Percentiles rank a stretch among this genome's conserved stretches.
Evolutionary conservation across 148 eudicot species (phyloP).

Genomic region (Rheum nobile): DNA sequence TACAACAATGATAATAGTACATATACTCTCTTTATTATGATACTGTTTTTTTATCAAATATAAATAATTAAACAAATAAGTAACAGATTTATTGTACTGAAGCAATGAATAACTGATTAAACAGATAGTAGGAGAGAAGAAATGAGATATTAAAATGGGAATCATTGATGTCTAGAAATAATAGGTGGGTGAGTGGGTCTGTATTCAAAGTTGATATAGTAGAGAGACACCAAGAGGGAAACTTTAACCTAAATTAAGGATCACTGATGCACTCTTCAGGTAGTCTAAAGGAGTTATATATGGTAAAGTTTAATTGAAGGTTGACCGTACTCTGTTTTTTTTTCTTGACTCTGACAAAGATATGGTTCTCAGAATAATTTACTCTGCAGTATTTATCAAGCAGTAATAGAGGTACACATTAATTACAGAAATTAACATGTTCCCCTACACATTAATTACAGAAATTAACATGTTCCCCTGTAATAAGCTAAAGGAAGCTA

Average conservation of each 20-base stretch:
- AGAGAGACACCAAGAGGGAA: not conserved
- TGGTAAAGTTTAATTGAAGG: not conserved
- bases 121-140: constrained; percentile 1
- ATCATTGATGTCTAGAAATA: not conserved
- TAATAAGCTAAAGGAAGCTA: too few species aligned
- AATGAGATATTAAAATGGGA: not conserved
- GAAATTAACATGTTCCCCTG: too few species aligned
- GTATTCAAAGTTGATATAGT: not conserved
- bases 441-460: too few species aligned
- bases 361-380: constrained; percentile 76
- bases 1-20: not conserved
- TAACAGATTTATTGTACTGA: too few species aligned
- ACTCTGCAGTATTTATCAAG: constrained; percentile 75
- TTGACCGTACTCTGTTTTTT: constrained; percentile 5
- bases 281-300: not conserved
- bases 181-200: not conserved
- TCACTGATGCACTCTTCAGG: not conserved
- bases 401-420: too few species aligned
- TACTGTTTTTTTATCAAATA: not conserved
- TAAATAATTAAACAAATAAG: too few species aligned
- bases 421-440: too few species aligned
- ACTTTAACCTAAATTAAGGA: not conserved
- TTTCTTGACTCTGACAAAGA: constrained; percentile 56
- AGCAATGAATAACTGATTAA: not conserved
- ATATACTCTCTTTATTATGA: not conserved